Conservation (phyloP, 139 green algal species). For the Coelastrella sp. region DNA sequence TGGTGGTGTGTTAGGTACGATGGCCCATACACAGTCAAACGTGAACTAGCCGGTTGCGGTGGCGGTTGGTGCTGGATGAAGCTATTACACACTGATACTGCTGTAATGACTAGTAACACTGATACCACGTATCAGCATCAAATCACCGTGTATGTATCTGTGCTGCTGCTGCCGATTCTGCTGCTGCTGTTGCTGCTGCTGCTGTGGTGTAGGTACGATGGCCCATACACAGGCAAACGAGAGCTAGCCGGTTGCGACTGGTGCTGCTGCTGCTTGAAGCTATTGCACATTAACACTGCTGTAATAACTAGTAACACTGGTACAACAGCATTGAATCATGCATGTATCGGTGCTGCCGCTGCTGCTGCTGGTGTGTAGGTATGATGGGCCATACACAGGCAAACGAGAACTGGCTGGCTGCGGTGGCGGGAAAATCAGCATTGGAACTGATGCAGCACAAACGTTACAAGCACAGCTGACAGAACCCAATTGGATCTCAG, state of each 20-base stretch:
- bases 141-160: neutral
- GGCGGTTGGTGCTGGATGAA: conserved; percentile 51
- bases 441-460: conserved; percentile 47
- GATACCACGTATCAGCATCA: conserved; percentile 38
- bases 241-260: too few species aligned
- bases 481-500: conserved; percentile 46
- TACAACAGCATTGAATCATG: neutral
- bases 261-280: too few species aligned
- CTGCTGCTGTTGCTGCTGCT: neutral
- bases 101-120: neutral
- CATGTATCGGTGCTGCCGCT: neutral
- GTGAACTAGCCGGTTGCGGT: conserved; percentile 70
- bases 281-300: too few species aligned
- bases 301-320: neutral
- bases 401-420: conserved; percentile 67
- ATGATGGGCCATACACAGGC: conserved; percentile 66
- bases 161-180: neutral
- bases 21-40: conserved; percentile 60
- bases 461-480: conserved; percentile 34
- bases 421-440: conserved; percentile 63
- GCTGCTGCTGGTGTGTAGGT: conserved; percentile 15
- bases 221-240: too few species aligned
- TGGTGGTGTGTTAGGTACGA: conserved; percentile 56
- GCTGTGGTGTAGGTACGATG: neutral
- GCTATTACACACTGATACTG: too few species aligned